Evolutionary conservation across 176 grass and related monocot species (phyloP).

Genomic region (Areca catechu): DNA sequence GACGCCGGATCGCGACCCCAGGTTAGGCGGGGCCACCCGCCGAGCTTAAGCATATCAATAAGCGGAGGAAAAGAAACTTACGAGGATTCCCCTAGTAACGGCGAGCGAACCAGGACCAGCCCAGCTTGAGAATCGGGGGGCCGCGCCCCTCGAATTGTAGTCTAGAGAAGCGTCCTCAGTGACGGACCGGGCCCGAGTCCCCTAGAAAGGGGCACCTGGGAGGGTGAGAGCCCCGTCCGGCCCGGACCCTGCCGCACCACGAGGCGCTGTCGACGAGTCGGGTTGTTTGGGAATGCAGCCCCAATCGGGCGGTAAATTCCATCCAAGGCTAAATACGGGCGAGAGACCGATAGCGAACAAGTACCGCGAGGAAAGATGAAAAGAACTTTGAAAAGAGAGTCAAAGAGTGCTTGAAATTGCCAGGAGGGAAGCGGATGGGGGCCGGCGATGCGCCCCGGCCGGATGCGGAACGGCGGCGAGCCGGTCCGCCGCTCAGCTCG

Average conservation of each 20-base stretch:
- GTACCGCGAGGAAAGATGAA: conserved; percentile 51
- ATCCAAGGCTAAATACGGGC: conserved; percentile 43
- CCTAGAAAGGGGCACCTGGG: no score
- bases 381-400: conserved; percentile 84
- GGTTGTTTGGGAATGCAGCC: no score
- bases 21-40: no score
- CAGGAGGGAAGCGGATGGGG: conserved; percentile 75
- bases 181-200: background rate
- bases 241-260: no score
- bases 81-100: conserved; percentile 5
- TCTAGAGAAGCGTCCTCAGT: no score
- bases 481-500: no score
- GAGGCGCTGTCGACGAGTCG: no score
- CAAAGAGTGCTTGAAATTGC: conserved; percentile 84
- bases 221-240: no score
- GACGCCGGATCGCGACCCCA: no score
- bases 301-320: conserved; percentile 18
- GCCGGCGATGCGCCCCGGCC: conserved; percentile 37
- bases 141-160: no score
- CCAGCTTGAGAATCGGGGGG: conserved; percentile 7
- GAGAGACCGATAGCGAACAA: conserved; percentile 58
- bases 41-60: no score
- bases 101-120: conserved; percentile 3
- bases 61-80: conserved; percentile 10
- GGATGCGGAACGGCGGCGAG: background rate